Percentiles rank a stretch among this genome's conserved stretches.
Conservation (phyloP, 257 asterid genomes). For the Jacaranda copaia region DNA sequence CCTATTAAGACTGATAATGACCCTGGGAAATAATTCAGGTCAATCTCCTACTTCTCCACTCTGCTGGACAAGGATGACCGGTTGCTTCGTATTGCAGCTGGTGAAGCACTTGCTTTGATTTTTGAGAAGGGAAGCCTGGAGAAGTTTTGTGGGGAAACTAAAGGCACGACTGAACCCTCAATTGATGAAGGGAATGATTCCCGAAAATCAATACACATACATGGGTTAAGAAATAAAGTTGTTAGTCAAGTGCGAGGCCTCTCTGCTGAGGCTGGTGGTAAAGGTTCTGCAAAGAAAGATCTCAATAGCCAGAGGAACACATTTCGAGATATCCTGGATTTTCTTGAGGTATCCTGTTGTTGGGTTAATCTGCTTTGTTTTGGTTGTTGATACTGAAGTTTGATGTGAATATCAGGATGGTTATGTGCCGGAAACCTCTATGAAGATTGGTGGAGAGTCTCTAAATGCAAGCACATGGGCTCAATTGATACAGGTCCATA, state of each 20-base stretch:
- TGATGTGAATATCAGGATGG: constrained; percentile 64
- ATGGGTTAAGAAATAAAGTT: constrained; percentile 78
- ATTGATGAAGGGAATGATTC: constrained; percentile 56
- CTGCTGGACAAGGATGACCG: constrained; percentile 91
- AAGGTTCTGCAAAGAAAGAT: constrained; percentile 93
- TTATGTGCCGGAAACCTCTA: constrained; percentile 67
- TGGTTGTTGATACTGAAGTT: constrained; percentile 22
- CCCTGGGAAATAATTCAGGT: constrained; percentile 56
- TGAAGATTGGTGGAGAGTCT: constrained; percentile 83
- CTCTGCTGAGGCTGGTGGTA: constrained; percentile 91
- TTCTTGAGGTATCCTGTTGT: constrained; percentile 70
- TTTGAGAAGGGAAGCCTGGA: constrained; percentile 87
- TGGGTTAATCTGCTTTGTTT: background rate
- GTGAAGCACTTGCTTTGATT: constrained; percentile 92
- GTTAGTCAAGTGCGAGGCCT: constrained; percentile 75
- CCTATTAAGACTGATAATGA: constrained; percentile 14
- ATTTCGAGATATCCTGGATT: constrained; percentile 83
- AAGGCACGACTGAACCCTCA: constrained; percentile 59
- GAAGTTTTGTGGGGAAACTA: constrained; percentile 69
- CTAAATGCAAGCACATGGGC: constrained; percentile 76
- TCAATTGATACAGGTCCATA: constrained; percentile 73
- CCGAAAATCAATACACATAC: constrained; percentile 58
- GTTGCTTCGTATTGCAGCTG: constrained; percentile 85
- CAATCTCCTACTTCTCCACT: constrained; percentile 69
- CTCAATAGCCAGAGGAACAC: constrained; percentile 86